Conservation (phyloP, 2,329 filamentous ascomycete species). For the Fusarium robinianum region DNA sequence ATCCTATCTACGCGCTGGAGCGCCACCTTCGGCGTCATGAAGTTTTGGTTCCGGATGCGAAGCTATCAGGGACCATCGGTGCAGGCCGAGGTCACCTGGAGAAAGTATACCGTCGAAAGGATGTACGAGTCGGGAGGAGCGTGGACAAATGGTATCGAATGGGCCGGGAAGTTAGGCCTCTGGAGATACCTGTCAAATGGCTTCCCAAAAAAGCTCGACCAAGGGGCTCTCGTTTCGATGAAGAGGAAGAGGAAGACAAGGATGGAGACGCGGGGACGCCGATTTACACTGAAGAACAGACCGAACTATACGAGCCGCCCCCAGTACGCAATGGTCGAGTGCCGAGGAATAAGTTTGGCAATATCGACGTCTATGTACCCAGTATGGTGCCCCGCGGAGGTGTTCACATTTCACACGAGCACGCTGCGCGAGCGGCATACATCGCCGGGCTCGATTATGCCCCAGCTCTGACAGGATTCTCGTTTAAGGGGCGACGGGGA, state of each 20-base stretch:
- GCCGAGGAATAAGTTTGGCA: constrained; percentile 91
- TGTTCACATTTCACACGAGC: constrained; percentile 65
- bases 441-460: constrained; percentile 83
- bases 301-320: constrained; percentile 74
- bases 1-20: constrained; percentile 82
- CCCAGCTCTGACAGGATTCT: constrained; percentile 87
- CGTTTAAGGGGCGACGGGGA: constrained; percentile 82
- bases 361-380: constrained; percentile 90
- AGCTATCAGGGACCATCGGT: constrained; percentile 76
- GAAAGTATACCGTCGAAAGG: constrained; percentile 77
- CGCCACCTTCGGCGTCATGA: constrained; percentile 83
- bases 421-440: constrained; percentile 72
- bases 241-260: constrained; percentile 37
- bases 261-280: constrained; percentile 53
- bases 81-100: constrained; percentile 70
- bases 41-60: constrained; percentile 72
- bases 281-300: constrained; percentile 66
- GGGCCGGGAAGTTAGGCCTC: constrained; percentile 76
- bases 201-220: constrained; percentile 55
- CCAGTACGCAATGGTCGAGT: constrained; percentile 75
- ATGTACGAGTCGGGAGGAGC: constrained; percentile 78
- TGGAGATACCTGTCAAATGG: constrained; percentile 83
- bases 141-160: constrained; percentile 90
- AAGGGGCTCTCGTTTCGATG: constrained; percentile 30
- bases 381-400: constrained; percentile 88